phyloP scores from a whole-genome alignment of 306 rosid species.

The Lupinus albus region DNA sequence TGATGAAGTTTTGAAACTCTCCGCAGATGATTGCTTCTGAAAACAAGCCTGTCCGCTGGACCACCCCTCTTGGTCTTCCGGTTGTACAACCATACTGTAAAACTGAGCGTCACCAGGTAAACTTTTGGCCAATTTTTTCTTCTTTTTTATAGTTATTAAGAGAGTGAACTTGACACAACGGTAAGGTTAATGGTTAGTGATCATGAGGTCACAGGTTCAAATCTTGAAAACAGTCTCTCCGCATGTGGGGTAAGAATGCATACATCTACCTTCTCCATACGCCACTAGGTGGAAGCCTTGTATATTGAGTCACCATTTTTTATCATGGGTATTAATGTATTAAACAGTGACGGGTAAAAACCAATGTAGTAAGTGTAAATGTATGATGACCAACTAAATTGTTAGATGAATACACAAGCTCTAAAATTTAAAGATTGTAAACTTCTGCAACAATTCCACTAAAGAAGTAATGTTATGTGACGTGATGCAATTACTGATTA shows the following conservation, averaged over 20 bases:
- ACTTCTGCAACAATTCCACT: conserved; percentile 3
- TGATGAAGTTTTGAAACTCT: conserved; percentile 33
- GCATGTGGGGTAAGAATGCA: too few relatives aligned
- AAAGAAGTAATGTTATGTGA: neutral
- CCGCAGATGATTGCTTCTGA: conserved; percentile 71
- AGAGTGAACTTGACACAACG: too few relatives aligned
- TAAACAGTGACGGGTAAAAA: neutral
- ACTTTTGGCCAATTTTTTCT: conserved; percentile 33
- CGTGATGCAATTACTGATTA: conserved; percentile 1
- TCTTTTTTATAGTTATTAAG: too few relatives aligned
- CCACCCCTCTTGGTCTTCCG: conserved; percentile 91
- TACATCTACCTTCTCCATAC: too few relatives aligned
- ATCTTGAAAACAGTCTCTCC: too few relatives aligned
- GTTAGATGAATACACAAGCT: neutral
- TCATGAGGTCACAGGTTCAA: too few relatives aligned
- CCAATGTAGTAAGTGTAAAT: neutral
- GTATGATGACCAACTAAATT: neutral
- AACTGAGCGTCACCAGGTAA: conserved; percentile 77
- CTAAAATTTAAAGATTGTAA: neutral
- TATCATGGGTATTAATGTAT: neutral
- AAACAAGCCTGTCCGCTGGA: conserved; percentile 83
- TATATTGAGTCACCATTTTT: too few relatives aligned
- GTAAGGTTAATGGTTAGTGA: too few relatives aligned
- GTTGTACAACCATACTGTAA: conserved; percentile 80
- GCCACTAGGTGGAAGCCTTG: too few relatives aligned